phyloP scores from a whole-genome alignment of 768 basidiomycete genomes.

The Lactarius quietus region DNA sequence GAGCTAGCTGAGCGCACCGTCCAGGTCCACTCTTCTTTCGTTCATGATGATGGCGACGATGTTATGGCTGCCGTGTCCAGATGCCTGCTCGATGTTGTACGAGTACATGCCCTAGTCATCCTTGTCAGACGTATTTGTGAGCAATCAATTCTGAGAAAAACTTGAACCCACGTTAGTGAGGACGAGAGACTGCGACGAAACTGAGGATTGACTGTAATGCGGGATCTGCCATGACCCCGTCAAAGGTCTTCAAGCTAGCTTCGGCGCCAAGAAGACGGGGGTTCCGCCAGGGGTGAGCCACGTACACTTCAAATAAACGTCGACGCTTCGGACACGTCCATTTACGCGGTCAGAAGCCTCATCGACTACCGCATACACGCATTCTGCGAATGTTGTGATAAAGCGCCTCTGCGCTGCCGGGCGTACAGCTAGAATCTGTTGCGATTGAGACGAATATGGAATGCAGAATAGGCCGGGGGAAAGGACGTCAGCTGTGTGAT shows the following conservation, averaged over 20 bases:
- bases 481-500: no score
- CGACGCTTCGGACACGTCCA: no score
- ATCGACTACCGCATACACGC: no score
- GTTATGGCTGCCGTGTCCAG: conserved; percentile 60
- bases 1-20: conserved; percentile 60
- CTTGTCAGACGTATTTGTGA: conserved; percentile 12
- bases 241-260: conserved; percentile 53
- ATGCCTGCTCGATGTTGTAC: conserved; percentile 70
- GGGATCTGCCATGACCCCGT: conserved; percentile 50
- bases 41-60: conserved; percentile 70
- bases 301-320: no score
- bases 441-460: no score
- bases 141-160: not conserved
- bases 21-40: conserved; percentile 52
- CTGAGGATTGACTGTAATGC: conserved; percentile 44
- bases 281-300: no score
- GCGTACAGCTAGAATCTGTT: no score
- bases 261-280: conserved; percentile 51
- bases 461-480: no score
- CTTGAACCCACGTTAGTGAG: conserved; percentile 40
- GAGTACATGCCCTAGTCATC: conserved; percentile 62
- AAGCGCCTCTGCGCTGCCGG: no score
- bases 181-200: conserved; percentile 42
- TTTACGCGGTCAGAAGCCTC: no score
- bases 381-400: no score